Percentiles rank a stretch among this genome's conserved stretches.
These are phyloP conservation scores for Sporobolomyces phaffii DNA, from an alignment of 768 basidiomycete species.

Conservation along the genomic window DNA sequence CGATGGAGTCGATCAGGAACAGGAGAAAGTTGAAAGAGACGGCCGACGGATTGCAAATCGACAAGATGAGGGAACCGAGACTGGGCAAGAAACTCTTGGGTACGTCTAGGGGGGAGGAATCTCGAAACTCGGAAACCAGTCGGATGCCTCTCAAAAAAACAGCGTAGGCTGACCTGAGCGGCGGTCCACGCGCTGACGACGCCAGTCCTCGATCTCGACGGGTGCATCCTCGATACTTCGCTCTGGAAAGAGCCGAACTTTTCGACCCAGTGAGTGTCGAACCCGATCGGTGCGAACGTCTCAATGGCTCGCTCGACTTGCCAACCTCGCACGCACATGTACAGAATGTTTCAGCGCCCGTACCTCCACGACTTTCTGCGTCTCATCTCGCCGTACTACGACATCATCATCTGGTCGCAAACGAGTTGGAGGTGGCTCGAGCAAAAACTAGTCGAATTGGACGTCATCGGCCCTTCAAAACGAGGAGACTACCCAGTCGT, in stretches of 20 bases:
- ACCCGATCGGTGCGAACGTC: not conserved
- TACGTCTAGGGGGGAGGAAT: no score
- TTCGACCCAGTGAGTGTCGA: slow-evolving; percentile 4
- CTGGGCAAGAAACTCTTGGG: slow-evolving; percentile 69
- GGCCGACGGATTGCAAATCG: slow-evolving; percentile 58
- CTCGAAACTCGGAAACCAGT: no score
- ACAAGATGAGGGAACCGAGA: slow-evolving; percentile 65
- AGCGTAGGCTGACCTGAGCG: not conserved
- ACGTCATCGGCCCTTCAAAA: slow-evolving; percentile 49
- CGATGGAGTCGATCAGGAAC: slow-evolving; percentile 69
- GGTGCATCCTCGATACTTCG: slow-evolving; percentile 39
- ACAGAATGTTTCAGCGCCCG: slow-evolving; percentile 71
- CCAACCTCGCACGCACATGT: slow-evolving; percentile 69
- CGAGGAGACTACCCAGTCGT: slow-evolving; percentile 40
- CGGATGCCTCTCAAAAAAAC: no score
- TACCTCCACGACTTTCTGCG: slow-evolving; percentile 77
- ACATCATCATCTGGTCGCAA: slow-evolving; percentile 70
- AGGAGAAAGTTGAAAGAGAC: slow-evolving; percentile 72
- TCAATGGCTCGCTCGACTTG: slow-evolving; percentile 74
- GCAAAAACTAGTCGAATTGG: slow-evolving; percentile 76
- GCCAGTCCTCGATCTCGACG: slow-evolving; percentile 28
- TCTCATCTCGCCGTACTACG: slow-evolving; percentile 71
- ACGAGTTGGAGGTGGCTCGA: slow-evolving; percentile 87
- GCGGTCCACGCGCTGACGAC: not conserved
- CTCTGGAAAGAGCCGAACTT: slow-evolving; percentile 7